Conservation (phyloP, 768 basidiomycete genomes). For the Leccinum broughii region DNA sequence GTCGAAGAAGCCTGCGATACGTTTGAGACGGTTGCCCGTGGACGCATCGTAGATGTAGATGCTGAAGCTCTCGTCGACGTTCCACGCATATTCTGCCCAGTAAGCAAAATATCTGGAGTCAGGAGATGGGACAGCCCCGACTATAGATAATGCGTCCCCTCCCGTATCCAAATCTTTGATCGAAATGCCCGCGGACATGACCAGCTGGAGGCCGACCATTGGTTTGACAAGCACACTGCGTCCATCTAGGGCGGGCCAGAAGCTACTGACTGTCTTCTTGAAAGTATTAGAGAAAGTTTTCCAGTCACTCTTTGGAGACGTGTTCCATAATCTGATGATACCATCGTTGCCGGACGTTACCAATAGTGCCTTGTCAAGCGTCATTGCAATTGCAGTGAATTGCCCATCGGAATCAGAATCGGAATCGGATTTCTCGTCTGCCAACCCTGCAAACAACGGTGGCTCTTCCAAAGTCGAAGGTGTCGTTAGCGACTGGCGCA, state of each 20-base stretch:
- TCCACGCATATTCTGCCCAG: constrained; percentile 22
- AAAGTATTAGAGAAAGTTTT: background rate
- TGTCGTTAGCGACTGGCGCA: constrained; percentile 4
- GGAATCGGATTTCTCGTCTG: too few relatives aligned
- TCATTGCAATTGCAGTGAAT: constrained; percentile 9
- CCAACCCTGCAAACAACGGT: constrained; percentile 2
- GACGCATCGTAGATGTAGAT: constrained; percentile 19
- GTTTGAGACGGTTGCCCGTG: constrained; percentile 17
- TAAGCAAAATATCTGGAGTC: constrained; percentile 21
- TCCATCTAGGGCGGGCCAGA: constrained; percentile 17
- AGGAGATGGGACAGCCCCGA: constrained; percentile 11
- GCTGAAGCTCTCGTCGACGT: constrained; percentile 14
- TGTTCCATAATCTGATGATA: constrained; percentile 16
- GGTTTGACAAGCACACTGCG: constrained; percentile 13
- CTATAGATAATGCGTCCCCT: constrained; percentile 1
- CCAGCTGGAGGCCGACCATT: constrained; percentile 10
- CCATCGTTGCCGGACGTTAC: constrained; percentile 11
- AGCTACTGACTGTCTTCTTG: background rate
- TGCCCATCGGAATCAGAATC: background rate
- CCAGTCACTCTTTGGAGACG: constrained; percentile 9
- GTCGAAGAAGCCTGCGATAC: constrained; percentile 14
- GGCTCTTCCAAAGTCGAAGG: constrained; percentile 9
- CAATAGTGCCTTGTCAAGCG: constrained; percentile 9
- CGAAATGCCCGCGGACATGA: background rate
- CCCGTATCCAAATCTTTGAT: constrained; percentile 16